A percentile compares a stretch with the other conserved stretches of the same genome.
These are phyloP conservation scores for Eutrema yunnanense DNA, from an alignment of 345 rosid genomes.

Conservation along the genomic window DNA sequence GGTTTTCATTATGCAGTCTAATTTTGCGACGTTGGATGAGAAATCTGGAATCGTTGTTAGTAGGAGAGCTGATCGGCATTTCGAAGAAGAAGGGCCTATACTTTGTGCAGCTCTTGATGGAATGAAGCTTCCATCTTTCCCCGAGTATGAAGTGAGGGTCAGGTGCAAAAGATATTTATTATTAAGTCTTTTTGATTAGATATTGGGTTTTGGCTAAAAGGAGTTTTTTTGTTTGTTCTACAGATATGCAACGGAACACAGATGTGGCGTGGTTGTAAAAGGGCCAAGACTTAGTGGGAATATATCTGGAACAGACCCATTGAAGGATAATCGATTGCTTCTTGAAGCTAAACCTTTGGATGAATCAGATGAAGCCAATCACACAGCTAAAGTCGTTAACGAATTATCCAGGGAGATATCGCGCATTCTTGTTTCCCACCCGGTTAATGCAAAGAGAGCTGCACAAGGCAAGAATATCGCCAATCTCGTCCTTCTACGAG, in stretches of 20 bases:
- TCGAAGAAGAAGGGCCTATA: slow-evolving; percentile 96
- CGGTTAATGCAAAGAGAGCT: slow-evolving; percentile 60
- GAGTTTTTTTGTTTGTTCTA: background rate
- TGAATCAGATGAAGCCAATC: slow-evolving; percentile 78
- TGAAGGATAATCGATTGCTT: slow-evolving; percentile 81
- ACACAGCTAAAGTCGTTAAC: slow-evolving; percentile 77
- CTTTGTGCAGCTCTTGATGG: slow-evolving; percentile 87
- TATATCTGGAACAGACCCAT: slow-evolving; percentile 93
- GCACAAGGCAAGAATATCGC: slow-evolving; percentile 82
- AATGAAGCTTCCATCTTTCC: slow-evolving; percentile 83
- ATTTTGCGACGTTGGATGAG: slow-evolving; percentile 93
- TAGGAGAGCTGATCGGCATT: slow-evolving; percentile 95
- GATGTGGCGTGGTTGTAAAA: slow-evolving; percentile 96
- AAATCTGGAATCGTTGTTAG: slow-evolving; percentile 73
- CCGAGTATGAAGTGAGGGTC: slow-evolving; percentile 88
- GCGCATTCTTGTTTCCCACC: slow-evolving; percentile 62
- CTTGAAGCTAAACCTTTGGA: slow-evolving; percentile 74
- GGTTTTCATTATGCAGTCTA: slow-evolving; percentile 43
- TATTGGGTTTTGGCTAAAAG: background rate
- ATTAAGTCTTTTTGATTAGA: background rate
- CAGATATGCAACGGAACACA: slow-evolving; percentile 96
- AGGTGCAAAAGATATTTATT: slow-evolving; percentile 41
- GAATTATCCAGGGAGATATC: slow-evolving; percentile 83
- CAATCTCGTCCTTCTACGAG: slow-evolving; percentile 83
- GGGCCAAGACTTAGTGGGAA: slow-evolving; percentile 90